Evolutionary conservation across 768 basidiomycete species (phyloP).

Genomic region (Strobilomyces dryophilus): DNA sequence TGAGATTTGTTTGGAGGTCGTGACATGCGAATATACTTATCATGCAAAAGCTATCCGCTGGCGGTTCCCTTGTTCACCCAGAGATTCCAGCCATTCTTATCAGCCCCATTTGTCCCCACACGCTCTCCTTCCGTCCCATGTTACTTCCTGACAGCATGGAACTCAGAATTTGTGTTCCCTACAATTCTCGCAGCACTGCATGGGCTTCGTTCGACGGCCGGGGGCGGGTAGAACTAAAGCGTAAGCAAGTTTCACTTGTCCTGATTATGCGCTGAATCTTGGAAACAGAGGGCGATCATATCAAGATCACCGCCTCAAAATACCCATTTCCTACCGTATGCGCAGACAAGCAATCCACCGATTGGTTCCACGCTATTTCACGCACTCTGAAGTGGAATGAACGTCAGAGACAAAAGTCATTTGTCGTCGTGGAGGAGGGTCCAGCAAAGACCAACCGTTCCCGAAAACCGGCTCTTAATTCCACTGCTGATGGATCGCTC

Average conservation of each 20-base stretch:
- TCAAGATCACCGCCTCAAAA: slow-evolving; percentile 94
- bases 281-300: slow-evolving; percentile 91
- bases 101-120: slow-evolving; percentile 97
- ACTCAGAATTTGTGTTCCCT: slow-evolving; percentile 96
- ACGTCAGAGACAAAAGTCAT: slow-evolving; percentile 96
- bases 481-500: slow-evolving; percentile 8
- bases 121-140: slow-evolving; percentile 98
- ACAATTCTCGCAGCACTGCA: slow-evolving; percentile 95
- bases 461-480: slow-evolving; percentile 11
- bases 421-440: slow-evolving; percentile 94
- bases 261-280: slow-evolving; percentile 5
- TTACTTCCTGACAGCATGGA: slow-evolving; percentile 98
- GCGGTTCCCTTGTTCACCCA: slow-evolving; percentile 95
- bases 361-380: slow-evolving; percentile 98
- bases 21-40: slow-evolving; percentile 6
- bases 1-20: slow-evolving; percentile 33
- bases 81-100: slow-evolving; percentile 96
- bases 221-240: slow-evolving; percentile 92
- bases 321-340: slow-evolving; percentile 99
- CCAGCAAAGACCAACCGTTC: slow-evolving; percentile 41
- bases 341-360: slow-evolving; percentile 94
- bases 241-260: slow-evolving; percentile 44
- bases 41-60: slow-evolving; percentile 72
- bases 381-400: slow-evolving; percentile 99
- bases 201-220: slow-evolving; percentile 99